These are phyloP conservation scores for Populus alba DNA, from an alignment of 345 rosid genomes.

Conservation along the genomic window DNA sequence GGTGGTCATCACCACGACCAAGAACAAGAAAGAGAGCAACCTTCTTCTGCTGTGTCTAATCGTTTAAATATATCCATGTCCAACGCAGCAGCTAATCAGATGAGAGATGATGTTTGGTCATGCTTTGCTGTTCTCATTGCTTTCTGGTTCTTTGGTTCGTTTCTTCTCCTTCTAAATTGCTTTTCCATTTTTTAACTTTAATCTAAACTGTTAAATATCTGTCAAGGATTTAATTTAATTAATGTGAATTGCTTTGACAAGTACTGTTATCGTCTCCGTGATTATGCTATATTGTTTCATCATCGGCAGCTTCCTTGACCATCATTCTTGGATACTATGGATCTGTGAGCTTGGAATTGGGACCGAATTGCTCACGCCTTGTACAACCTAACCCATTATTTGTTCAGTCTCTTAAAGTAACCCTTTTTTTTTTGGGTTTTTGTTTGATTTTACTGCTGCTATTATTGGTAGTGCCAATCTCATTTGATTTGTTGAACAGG, in stretches of 20 bases:
- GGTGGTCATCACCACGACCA: conserved; percentile 8
- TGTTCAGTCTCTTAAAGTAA: conserved; percentile 52
- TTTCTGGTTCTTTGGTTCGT: conserved; percentile 57
- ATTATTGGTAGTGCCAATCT: not conserved
- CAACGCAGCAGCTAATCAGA: conserved; percentile 4
- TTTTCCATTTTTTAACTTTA: not conserved
- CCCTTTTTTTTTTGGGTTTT: not conserved
- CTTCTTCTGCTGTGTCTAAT: conserved; percentile 19
- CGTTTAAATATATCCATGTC: conserved; percentile 28
- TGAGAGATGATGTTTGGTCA: conserved; percentile 45
- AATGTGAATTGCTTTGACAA: not conserved
- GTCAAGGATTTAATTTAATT: not conserved
- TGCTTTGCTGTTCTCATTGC: conserved; percentile 34
- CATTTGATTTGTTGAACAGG: conserved; percentile 33
- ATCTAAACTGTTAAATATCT: not conserved
- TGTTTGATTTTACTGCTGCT: not conserved
- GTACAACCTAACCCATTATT: conserved; percentile 37
- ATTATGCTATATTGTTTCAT: not conserved
- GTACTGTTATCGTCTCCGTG: not conserved
- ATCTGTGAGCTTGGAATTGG: conserved; percentile 39
- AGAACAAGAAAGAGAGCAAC: conserved; percentile 4
- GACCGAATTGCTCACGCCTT: conserved; percentile 46
- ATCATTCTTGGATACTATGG: conserved; percentile 53
- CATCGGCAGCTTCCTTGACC: conserved; percentile 48
- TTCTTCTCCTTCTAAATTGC: not conserved